Evolutionary conservation across 2,329 filamentous ascomycete species (phyloP).

Genomic region (Thielaviopsis ethacetica): DNA sequence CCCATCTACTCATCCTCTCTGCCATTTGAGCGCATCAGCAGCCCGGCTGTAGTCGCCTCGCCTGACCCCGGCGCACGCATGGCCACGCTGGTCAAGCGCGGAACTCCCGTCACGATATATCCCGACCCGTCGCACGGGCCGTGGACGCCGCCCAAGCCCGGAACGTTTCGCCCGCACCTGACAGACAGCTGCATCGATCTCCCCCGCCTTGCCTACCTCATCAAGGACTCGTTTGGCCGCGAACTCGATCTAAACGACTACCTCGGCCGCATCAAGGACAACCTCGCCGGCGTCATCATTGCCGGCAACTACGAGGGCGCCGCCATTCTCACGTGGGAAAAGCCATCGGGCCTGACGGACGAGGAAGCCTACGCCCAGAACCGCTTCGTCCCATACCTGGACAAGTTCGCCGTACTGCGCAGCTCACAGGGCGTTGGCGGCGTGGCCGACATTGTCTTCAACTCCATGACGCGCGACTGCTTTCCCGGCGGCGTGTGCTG

Average conservation of each 20-base stretch:
- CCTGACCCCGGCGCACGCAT: slow-evolving; percentile 12
- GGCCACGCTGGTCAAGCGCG: slow-evolving; percentile 77
- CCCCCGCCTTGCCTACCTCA: slow-evolving; percentile 64
- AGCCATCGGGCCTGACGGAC: slow-evolving; percentile 42
- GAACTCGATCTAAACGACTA: slow-evolving; percentile 75
- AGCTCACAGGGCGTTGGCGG: slow-evolving; percentile 78
- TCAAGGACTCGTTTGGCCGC: slow-evolving; percentile 83
- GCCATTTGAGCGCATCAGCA: slow-evolving; percentile 48
- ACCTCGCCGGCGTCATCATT: slow-evolving; percentile 80
- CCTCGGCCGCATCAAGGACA: slow-evolving; percentile 59
- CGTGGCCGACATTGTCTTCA: slow-evolving; percentile 91
- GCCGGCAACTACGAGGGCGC: slow-evolving; percentile 94
- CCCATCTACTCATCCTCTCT: slow-evolving; percentile 84
- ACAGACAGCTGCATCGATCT: slow-evolving; percentile 74
- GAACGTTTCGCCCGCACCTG: slow-evolving; percentile 46
- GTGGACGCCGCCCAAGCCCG: slow-evolving; percentile 52
- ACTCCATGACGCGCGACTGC: slow-evolving; percentile 79
- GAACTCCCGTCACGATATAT: slow-evolving; percentile 75
- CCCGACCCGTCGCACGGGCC: slow-evolving; percentile 53
- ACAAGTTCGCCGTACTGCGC: slow-evolving; percentile 91
- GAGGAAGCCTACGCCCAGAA: slow-evolving; percentile 36
- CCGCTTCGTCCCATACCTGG: slow-evolving; percentile 76
- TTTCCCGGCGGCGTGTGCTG: slow-evolving; percentile 85
- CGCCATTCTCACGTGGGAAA: slow-evolving; percentile 89
- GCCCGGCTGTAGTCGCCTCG: slow-evolving; percentile 1